Conservation (phyloP, 2,329 filamentous ascomycete genomes). For the Talaromyces sp. region DNA sequence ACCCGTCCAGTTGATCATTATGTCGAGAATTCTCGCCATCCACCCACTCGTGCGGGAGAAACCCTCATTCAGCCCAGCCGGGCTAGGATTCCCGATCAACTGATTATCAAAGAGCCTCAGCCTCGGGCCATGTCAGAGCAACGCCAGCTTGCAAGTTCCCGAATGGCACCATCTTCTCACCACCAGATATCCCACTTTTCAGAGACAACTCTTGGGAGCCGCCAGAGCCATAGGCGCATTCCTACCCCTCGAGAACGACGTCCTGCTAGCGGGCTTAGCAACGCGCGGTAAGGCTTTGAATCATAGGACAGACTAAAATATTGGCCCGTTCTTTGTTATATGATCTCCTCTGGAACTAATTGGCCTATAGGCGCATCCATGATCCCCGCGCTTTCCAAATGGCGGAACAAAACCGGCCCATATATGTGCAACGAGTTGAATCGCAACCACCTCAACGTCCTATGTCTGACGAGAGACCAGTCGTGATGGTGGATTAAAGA, state of each 20-base stretch:
- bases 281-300: conserved; percentile 23
- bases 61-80: conserved; percentile 14
- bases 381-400: conserved; percentile 22
- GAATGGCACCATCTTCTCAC: conserved; percentile 13
- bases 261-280: conserved; percentile 17
- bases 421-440: conserved; percentile 28
- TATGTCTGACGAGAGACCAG: conserved; percentile 23
- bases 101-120: conserved; percentile 20
- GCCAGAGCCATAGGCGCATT: conserved; percentile 10
- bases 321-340: neutral
- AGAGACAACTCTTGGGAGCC: conserved; percentile 9
- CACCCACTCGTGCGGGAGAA: conserved; percentile 18
- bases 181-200: conserved; percentile 16
- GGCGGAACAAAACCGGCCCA: conserved; percentile 26
- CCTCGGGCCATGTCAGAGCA: conserved; percentile 13
- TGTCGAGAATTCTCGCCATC: conserved; percentile 18
- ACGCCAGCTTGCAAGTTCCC: conserved; percentile 14
- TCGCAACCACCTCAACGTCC: conserved; percentile 20
- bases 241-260: conserved; percentile 19
- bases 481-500: conserved; percentile 35
- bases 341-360: neutral
- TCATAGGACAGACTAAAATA: neutral
- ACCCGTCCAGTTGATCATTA: conserved; percentile 22
- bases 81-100: conserved; percentile 13
- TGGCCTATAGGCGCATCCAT: conserved; percentile 15